phyloP scores from a whole-genome alignment of 176 grass and related monocot species.

The Aegilops longissima region DNA sequence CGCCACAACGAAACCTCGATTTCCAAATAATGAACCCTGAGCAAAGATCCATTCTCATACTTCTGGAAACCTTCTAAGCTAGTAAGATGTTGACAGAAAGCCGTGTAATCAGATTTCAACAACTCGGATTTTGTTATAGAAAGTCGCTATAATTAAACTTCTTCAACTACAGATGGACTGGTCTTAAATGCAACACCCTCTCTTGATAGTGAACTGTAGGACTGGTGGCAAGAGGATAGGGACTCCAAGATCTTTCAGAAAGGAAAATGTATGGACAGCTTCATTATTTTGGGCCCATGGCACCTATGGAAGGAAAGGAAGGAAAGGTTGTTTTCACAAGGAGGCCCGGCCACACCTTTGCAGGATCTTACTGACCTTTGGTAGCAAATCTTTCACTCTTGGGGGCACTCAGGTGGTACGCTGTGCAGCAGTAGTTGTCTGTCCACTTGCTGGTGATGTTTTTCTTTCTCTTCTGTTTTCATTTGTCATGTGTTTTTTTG shows the following conservation, averaged over 20 bases:
- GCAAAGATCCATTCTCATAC: background rate
- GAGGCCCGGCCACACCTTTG: background rate
- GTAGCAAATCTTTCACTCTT: no score
- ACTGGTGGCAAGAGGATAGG: background rate
- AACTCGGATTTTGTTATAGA: background rate
- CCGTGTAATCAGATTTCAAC: background rate
- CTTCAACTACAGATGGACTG: background rate
- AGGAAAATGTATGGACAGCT: background rate
- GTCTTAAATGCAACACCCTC: background rate
- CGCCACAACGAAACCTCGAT: background rate
- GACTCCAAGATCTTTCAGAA: background rate
- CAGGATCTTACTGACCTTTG: background rate
- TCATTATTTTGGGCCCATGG: background rate
- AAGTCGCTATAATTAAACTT: background rate
- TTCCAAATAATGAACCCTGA: background rate
- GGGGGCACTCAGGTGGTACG: no score
- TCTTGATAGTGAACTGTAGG: background rate
- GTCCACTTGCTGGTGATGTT: no score
- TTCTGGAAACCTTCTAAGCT: background rate
- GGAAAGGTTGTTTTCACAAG: background rate
- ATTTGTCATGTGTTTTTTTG: background rate
- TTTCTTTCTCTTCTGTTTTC: background rate
- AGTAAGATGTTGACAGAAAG: background rate
- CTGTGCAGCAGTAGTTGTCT: no score
- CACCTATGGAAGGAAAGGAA: background rate